Base-by-base conservation (phyloP, 495 filamentous ascomycete genomes). In the Neurospora sp. region DNA sequence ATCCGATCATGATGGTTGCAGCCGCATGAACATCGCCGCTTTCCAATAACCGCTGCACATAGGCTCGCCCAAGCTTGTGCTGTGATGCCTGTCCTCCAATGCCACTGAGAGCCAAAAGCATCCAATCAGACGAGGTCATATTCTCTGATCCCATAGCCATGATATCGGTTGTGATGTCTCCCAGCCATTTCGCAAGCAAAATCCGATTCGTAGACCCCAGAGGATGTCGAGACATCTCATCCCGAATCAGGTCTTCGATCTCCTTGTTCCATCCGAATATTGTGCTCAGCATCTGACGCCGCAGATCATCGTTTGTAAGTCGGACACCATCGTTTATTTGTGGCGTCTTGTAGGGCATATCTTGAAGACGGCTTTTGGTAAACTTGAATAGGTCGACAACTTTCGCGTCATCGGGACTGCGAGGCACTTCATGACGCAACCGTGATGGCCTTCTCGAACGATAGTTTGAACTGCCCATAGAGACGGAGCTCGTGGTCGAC, bases 211-310 rank as follows among this genome's bases (percentile, higher is more conserved):
- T 87, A 14, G 93, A 94, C 22, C 91, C 90, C 2, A 87, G 77
- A 35, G 88, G 85, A 77, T 97, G 93, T 27, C 90, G 88, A 53
- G 85, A 86, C 82, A 96, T 88, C 85, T 99, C 96, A 80, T 98
- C 96, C 37, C 89, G 88, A 69, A 99, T 90, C 77, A 99, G 82
- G 44, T 88, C 89, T 69, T 94, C 88, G 70, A 94, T 90, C 77
- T 97, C 94, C 69, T 91, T 91, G 72, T 93, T 90, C 94, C 95
- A 98, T 11, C 96, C 96, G 83, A 99, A 99, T 1, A 99, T 93
- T 39, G 93, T 91, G 78, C 88, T 93, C 22, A 99, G 84, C 96
- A 98, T 98, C 82, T 97, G 93, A 44, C 87, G 89, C 69, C 95
- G 90, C 46, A 97, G 87, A 75, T 96, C 91, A 79, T 98, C 92